Evolutionary conservation across 345 rosid species (phyloP), one percentile per base, ranked within the genome.

Genomic region (Syzygium aromaticum): DNA sequence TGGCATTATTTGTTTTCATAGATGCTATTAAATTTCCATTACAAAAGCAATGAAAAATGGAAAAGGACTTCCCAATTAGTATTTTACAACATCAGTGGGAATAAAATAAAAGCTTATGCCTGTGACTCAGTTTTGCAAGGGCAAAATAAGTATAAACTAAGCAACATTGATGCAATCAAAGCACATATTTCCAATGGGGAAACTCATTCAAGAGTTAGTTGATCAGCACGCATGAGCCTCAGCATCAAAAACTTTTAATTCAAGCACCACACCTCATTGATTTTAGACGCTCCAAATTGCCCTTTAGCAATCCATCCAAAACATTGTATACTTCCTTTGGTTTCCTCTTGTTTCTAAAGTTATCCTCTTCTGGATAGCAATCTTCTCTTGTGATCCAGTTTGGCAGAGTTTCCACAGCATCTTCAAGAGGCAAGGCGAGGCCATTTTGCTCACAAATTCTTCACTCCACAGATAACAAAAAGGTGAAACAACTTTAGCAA

Each of bases 271-370:
- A 94, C 96, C 98, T 94, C 94, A 94, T 89, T 3, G 91, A 90
- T 88, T 94, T 91, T 84, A 96, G 88, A 52, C 96, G 95, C 86
- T 95, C 96, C 91, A 96, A 90, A 87, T 92, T 94, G 64, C 89
- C 93, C 90, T 93, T 94, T 40, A 96, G 90, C 88, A 93, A 91
- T 30, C 93, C 90, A 93, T 95, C 95, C 90, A 95, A 63, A 5
- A 82, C 93, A 88, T 89, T 93, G 86, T 93, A 93, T 59, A 90
- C 94, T 27, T 92, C 93, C 61, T 88, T 90, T 2, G 92, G 92
- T 88, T 93, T 92, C 87, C 87, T 89, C 54, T 91, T 85, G 28
- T 87, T 88, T 43, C 93, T 89, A 19, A 27, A 90, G 84, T 90
- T 89, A 82, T 85, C 88, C 33, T 87, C 86, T 64, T 89, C 88